phyloP scores from a whole-genome alignment of 768 basidiomycete species.

The Holtermannia corniformis region DNA sequence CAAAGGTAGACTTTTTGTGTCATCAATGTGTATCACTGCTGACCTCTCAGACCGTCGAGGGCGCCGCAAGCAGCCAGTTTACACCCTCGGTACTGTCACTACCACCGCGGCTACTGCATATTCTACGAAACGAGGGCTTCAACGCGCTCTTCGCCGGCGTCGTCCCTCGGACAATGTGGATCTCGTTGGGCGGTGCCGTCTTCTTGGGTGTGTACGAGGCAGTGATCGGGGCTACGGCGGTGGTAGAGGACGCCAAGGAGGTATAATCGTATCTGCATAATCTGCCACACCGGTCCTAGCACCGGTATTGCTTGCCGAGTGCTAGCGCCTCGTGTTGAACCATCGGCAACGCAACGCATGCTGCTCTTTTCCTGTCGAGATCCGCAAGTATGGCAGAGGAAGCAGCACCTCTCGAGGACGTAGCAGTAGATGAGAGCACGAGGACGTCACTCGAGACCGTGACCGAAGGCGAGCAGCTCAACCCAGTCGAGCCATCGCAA shows the following conservation, averaged over 20 bases:
- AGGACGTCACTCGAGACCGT: not conserved
- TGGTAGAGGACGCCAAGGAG: not conserved
- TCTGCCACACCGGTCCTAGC: too few species aligned
- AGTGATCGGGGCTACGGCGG: constrained; percentile 36
- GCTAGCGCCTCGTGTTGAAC: too few species aligned
- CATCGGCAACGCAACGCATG: too few species aligned
- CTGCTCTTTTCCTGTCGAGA: too few species aligned
- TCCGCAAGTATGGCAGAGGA: too few species aligned
- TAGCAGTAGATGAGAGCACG: too few species aligned
- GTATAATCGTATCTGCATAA: too few species aligned
- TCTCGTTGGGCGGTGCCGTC: constrained; percentile 90
- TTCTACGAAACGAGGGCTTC: constrained; percentile 62
- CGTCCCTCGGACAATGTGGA: constrained; percentile 88
- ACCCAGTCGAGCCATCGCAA: not conserved
- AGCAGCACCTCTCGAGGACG: too few species aligned
- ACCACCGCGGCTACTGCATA: constrained; percentile 51
- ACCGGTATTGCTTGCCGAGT: too few species aligned
- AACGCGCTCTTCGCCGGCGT: constrained; percentile 74
- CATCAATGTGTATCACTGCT: not conserved
- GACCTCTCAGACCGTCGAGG: not conserved
- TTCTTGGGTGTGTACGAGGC: constrained; percentile 96
- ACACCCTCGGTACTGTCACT: constrained; percentile 48
- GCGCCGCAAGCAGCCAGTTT: not conserved
- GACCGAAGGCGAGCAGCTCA: not conserved
- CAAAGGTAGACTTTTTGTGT: constrained; percentile 50